Evolutionary conservation across 129 eudicot genomes (phyloP), one percentile per base, ranked within the genome.

Genomic region (Artemisia tridentata): DNA sequence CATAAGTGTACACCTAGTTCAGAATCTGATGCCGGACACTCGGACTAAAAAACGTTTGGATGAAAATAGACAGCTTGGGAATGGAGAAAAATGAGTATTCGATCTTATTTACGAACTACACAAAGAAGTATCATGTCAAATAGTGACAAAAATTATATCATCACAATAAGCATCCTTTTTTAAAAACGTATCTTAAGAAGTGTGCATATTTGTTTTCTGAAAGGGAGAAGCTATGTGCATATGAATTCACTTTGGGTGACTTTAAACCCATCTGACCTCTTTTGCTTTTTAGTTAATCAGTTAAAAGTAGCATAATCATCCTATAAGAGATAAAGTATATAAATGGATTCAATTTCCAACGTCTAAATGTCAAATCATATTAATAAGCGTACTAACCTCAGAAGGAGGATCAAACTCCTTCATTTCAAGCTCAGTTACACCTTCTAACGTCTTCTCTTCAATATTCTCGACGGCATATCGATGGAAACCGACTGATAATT

Each of bases 331-430:
- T 27, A 13, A 61, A 61, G 34, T 10, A 27, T 62, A 62, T 10
- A 27, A 60, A 60, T 27, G 11, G 43, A 61, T 41, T 19, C 47
- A 34, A 34, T 34, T 34, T 34, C 41, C 41, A 34, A 11, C 11
- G 10, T 31, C 20, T 0, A 58, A 4, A 12, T 23, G 41, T 58
- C 43, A 23, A 15, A 61, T 23, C 20, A n/a, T 48, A 67, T 49
- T 49, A 47, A 50, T 18, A 13, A 57, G 34, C 29, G 21, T n/a
- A 70, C 77, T 41, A 25, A 82, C 95, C 91, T 86, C 92, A 68
- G 79, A 73, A 11, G 87, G 76, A 61, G 87, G 74, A 72, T 88
- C 96, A 65, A 88, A 88, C 57, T 83, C 87, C 31, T 80, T 58
- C 27, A 81, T 89, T 77, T 86, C 87, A 47, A 21, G 59, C 76